Base-by-base conservation (phyloP, 2,329 filamentous ascomycete species). In the Endoconidiophora polonica region DNA sequence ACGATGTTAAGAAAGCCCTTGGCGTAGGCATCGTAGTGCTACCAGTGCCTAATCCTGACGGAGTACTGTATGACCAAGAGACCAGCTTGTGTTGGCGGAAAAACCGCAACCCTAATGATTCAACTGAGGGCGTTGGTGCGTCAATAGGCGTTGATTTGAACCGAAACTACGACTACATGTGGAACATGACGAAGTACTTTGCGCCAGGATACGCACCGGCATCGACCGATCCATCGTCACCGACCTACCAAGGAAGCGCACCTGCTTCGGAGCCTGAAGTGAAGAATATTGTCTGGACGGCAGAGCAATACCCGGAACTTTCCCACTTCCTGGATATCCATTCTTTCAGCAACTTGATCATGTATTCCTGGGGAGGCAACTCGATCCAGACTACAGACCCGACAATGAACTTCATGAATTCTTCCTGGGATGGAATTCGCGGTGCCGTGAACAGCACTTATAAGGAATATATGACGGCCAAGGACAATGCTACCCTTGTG, bases 291-390 rank as follows among this genome's bases (percentile, higher is more conserved):
- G 69, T 68, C 52, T 75, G 70, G 62, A 59, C 74, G 5, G 62
- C 76, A 57, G 66, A 72, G 55, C 63, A 65, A 24, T 72, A 69
- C 59, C 59, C 63, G 44, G 67, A 67, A 42, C 61, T 78, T 43
- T 65, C 69, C 24, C 78, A 73, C 73, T 75, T 74, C 58, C 61
- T 77, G 53, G 75, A 79, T 55, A 64, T 78, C 42, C 75, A 79
- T 64, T 75, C 73, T 1, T 71, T 65, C 24, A 64, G 66, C 0
- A 72, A 70, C 2, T 63, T 68, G 29, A 63, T 79, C 16, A 60
- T 78, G 12, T 77, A 76, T 60, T 67, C 64, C 49, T 78, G 74
- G 74, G 74, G 74, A 20, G 70, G 73, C 54, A 73, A 77, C 55
- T 65, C 70, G 44, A 63, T 69, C 51, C 74, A 77, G 60, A 62